A percentile compares a stretch with the other conserved stretches of the same genome.
Evolutionary conservation across 2,329 filamentous ascomycete genomes (phyloP).

Genomic region (Penicillium sclerotigenum): DNA sequence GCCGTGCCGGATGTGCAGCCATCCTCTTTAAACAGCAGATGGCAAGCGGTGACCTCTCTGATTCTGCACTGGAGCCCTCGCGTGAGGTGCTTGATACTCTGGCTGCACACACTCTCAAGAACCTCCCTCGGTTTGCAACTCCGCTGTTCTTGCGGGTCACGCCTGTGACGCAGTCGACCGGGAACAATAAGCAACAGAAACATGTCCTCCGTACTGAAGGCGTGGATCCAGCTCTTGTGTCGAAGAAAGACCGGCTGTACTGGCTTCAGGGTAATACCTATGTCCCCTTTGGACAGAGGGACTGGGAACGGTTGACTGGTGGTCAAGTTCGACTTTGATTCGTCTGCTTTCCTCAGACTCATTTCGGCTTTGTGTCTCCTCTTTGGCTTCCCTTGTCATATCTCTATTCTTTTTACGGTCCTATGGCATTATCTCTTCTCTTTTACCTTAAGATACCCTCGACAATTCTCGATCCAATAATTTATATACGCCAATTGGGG

Average conservation of each 20-base stretch:
- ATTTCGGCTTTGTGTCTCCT: not conserved
- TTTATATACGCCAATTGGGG: not conserved
- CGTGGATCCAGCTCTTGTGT: conserved; percentile 57
- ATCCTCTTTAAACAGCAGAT: conserved; percentile 55
- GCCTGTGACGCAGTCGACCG: conserved; percentile 64
- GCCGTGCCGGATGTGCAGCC: conserved; percentile 77
- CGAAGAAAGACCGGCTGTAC: conserved; percentile 51
- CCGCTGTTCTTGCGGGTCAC: conserved; percentile 74
- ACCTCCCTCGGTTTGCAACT: conserved; percentile 69
- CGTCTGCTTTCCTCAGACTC: not conserved
- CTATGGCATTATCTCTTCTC: not conserved
- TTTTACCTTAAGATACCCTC: conserved; percentile 1
- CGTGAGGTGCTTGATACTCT: conserved; percentile 56
- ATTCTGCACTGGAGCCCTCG: conserved; percentile 27
- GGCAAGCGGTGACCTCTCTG: conserved; percentile 18
- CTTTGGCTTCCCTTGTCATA: not conserved
- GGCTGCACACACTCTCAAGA: conserved; percentile 55
- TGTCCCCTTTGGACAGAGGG: conserved; percentile 60
- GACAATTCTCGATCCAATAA: not conserved
- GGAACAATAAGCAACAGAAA: conserved; percentile 89
- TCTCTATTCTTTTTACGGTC: not conserved
- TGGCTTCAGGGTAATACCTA: conserved; percentile 69
- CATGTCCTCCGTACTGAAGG: conserved; percentile 68
- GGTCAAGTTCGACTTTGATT: conserved; percentile 68
- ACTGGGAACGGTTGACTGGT: conserved; percentile 66